Conservation (phyloP, 2,329 filamentous ascomycete genomes). For the Aureobasidium leucospermi region DNA sequence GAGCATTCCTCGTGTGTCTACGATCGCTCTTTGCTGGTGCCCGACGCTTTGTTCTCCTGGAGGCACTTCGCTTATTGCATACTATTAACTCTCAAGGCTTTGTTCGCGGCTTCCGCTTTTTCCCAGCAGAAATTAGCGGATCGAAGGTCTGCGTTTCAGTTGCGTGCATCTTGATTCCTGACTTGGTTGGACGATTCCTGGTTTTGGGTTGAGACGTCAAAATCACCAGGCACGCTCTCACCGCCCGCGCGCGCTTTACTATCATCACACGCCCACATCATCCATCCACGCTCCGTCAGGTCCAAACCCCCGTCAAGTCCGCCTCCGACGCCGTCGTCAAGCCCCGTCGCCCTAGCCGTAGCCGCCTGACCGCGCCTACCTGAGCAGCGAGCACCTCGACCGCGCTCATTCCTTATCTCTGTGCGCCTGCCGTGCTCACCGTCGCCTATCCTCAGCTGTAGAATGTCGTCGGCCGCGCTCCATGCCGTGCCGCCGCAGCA, state of each 20-base stretch:
- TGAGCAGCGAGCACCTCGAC: not conserved
- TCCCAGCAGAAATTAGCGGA: constrained; percentile 11
- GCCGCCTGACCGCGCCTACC: not conserved
- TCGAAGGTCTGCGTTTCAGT: constrained; percentile 13
- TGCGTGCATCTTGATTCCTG: not conserved
- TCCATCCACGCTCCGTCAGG: not conserved
- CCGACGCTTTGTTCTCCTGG: constrained; percentile 8
- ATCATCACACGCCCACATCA: constrained; percentile 8
- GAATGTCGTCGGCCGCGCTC: constrained; percentile 28
- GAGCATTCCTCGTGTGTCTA: not conserved
- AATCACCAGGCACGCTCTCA: not conserved
- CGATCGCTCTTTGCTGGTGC: not conserved
- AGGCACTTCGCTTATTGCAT: not conserved
- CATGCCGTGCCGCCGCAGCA: constrained; percentile 23
- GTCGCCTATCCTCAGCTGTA: constrained; percentile 11
- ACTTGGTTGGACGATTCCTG: not conserved
- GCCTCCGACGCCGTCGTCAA: not conserved
- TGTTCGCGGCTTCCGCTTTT: constrained; percentile 13
- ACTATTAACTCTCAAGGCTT: not conserved
- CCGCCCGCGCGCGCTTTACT: constrained; percentile 8
- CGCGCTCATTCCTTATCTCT: not conserved
- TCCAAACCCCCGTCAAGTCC: not conserved
- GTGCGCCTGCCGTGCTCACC: not conserved
- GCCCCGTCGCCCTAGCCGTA: not conserved
- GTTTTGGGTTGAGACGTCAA: constrained; percentile 1